Percentiles rank a stretch among this genome's conserved stretches.
These are phyloP conservation scores for Conoideocrella luteorostrata DNA, from an alignment of 2,329 filamentous ascomycete genomes.

Conservation along the genomic window DNA sequence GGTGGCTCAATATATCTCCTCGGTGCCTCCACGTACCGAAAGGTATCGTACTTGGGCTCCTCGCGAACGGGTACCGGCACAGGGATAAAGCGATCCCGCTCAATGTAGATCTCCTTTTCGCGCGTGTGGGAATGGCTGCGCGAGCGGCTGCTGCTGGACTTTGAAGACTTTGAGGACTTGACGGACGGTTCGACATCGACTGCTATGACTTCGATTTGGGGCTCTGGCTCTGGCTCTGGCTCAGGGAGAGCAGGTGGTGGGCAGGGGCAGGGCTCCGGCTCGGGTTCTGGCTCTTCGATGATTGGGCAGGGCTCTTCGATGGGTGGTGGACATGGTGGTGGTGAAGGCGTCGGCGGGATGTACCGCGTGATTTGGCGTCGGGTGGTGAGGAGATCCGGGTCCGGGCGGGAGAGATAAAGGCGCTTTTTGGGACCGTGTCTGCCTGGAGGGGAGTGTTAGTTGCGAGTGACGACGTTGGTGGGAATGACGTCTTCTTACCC, in stretches of 20 bases:
- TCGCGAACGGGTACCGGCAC: slow-evolving; percentile 36
- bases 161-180: slow-evolving; percentile 17
- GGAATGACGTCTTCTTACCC: slow-evolving; percentile 7
- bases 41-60: slow-evolving; percentile 40
- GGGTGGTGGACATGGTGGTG: slow-evolving; percentile 17
- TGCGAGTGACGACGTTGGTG: slow-evolving; percentile 2
- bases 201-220: slow-evolving; percentile 32
- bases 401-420: slow-evolving; percentile 35
- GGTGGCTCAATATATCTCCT: slow-evolving; percentile 25
- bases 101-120: slow-evolving; percentile 44
- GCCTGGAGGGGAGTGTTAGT: neutral
- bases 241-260: slow-evolving; percentile 12
- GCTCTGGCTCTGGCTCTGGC: slow-evolving; percentile 22
- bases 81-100: slow-evolving; percentile 44
- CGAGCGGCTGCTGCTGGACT: slow-evolving; percentile 20
- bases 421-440: slow-evolving; percentile 30
- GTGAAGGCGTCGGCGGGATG: slow-evolving; percentile 28
- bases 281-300: slow-evolving; percentile 7
- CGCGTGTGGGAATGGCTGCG: slow-evolving; percentile 19
- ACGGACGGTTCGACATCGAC: slow-evolving; percentile 27
- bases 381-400: slow-evolving; percentile 30
- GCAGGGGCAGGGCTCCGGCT: slow-evolving; percentile 1
- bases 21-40: slow-evolving; percentile 46
- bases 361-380: slow-evolving; percentile 31
- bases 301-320: slow-evolving; percentile 8